Percentiles rank a stretch among this genome's conserved stretches.
Conservation (phyloP, 371 early-diverging fungal genomes). For the Parasitella parasitica region DNA sequence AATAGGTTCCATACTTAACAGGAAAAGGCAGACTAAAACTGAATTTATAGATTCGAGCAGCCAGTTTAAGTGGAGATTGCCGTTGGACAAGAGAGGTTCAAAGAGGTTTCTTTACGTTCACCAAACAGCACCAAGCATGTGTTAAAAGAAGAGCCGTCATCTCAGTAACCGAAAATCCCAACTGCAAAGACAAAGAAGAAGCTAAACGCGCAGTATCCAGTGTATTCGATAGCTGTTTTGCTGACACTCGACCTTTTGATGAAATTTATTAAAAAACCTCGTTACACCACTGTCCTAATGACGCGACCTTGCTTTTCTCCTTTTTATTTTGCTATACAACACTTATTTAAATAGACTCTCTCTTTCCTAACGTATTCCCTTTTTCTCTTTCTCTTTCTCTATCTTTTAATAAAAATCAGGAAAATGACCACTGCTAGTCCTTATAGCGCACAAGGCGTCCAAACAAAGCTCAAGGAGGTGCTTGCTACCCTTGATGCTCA, state of each 20-base stretch:
- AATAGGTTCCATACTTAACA: neutral
- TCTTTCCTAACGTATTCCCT: neutral
- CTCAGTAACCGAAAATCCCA: constrained; percentile 74
- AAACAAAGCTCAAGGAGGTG: constrained; percentile 15
- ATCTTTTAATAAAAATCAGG: neutral
- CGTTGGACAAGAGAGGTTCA: constrained; percentile 80
- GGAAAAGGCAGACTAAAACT: neutral
- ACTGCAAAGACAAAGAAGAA: constrained; percentile 69
- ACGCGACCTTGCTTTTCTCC: constrained; percentile 14
- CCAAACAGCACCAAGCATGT: constrained; percentile 92
- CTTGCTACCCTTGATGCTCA: constrained; percentile 53
- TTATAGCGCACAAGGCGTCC: constrained; percentile 14
- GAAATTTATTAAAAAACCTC: constrained; percentile 74
- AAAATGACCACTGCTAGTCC: constrained; percentile 16
- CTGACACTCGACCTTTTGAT: constrained; percentile 92
- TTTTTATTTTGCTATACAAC: neutral
- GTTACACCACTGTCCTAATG: constrained; percentile 2
- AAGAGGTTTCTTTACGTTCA: constrained; percentile 76
- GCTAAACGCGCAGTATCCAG: constrained; percentile 88
- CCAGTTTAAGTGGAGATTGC: constrained; percentile 92
- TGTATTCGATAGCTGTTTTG: constrained; percentile 90
- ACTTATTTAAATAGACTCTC: constrained; percentile 1
- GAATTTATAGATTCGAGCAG: constrained; percentile 77
- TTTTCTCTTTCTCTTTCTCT: neutral
- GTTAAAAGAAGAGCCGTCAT: constrained; percentile 88